Evolutionary conservation across 768 basidiomycete species (phyloP).

Genomic region (Phlebiopsis flavidoalba): DNA sequence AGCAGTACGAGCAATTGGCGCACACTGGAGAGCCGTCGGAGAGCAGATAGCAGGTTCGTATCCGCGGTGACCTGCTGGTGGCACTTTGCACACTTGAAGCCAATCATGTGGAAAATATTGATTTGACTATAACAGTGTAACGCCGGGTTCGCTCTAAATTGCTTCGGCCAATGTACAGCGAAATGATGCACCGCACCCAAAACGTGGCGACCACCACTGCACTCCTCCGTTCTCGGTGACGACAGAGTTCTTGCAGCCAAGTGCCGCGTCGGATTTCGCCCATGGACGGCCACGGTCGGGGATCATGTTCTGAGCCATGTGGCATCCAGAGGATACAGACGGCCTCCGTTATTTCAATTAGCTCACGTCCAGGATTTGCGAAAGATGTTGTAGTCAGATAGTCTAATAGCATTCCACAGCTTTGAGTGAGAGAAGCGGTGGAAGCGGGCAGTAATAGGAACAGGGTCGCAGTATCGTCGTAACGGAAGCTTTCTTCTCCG

Average conservation of each 20-base stretch:
- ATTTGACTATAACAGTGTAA: constrained; percentile 60
- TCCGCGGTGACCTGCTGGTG: constrained; percentile 89
- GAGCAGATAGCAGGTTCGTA: constrained; percentile 92
- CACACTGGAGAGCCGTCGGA: constrained; percentile 98
- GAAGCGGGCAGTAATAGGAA: not conserved
- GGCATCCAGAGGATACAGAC: not conserved
- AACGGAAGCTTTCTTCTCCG: not conserved
- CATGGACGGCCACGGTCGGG: constrained; percentile 16
- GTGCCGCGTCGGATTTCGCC: constrained; percentile 64
- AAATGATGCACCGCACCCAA: constrained; percentile 66
- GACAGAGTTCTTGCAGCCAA: constrained; percentile 78
- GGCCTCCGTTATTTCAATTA: no score
- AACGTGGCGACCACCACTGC: constrained; percentile 95
- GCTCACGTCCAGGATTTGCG: not conserved
- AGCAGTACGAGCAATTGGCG: constrained; percentile 89
- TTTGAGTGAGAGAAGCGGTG: not conserved
- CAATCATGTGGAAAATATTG: constrained; percentile 92
- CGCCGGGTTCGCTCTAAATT: not conserved
- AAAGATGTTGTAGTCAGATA: not conserved
- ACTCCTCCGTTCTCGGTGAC: constrained; percentile 76
- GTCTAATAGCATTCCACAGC: not conserved
- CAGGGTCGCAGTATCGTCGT: not conserved
- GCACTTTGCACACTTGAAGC: constrained; percentile 98
- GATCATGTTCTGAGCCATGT: constrained; percentile 5
- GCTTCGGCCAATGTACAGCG: not conserved